These are phyloP conservation scores for Nakazawaea ambrosiae DNA, from an alignment of 805 yeast species.

Conservation along the genomic window DNA sequence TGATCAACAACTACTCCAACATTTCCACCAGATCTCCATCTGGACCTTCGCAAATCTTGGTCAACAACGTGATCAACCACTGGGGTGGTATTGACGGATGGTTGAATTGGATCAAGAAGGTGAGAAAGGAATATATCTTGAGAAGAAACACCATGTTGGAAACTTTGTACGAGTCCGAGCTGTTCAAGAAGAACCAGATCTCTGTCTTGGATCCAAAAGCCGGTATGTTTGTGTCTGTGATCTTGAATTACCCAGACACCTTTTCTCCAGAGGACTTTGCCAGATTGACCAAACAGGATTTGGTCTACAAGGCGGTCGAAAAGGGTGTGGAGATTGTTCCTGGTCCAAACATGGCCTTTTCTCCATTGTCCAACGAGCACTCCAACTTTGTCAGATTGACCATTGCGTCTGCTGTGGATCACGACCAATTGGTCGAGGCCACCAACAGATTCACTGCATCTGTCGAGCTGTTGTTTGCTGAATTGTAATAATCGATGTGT, in stretches of 20 bases:
- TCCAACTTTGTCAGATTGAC: constrained; percentile 51
- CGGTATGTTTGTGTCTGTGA: constrained; percentile 53
- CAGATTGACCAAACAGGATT: constrained; percentile 35
- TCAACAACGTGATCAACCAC: constrained; percentile 42
- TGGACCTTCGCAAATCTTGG: constrained; percentile 51
- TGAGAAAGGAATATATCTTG: constrained; percentile 59
- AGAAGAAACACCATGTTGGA: constrained; percentile 60
- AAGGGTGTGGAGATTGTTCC: constrained; percentile 51
- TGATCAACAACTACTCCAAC: constrained; percentile 33
- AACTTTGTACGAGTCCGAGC: constrained; percentile 37
- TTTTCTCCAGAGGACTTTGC: constrained; percentile 21
- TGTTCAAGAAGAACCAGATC: constrained; percentile 33
- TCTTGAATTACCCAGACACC: constrained; percentile 25
- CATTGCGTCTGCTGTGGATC: constrained; percentile 44
- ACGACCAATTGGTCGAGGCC: constrained; percentile 43
- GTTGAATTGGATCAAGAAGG: constrained; percentile 64
- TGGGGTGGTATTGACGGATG: constrained; percentile 74
- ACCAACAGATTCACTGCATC: constrained; percentile 43
- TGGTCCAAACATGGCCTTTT: constrained; percentile 55
- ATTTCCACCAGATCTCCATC: constrained; percentile 48
- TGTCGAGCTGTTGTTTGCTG: constrained; percentile 36
- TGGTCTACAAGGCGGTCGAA: constrained; percentile 30
- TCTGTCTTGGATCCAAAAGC: constrained; percentile 45
- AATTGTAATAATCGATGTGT: constrained; percentile 4
- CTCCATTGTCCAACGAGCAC: constrained; percentile 27